Evolutionary conservation across 495 filamentous ascomycete species (phyloP), one percentile per base, ranked within the genome.

Genomic region (Articulospora tetracladia): DNA sequence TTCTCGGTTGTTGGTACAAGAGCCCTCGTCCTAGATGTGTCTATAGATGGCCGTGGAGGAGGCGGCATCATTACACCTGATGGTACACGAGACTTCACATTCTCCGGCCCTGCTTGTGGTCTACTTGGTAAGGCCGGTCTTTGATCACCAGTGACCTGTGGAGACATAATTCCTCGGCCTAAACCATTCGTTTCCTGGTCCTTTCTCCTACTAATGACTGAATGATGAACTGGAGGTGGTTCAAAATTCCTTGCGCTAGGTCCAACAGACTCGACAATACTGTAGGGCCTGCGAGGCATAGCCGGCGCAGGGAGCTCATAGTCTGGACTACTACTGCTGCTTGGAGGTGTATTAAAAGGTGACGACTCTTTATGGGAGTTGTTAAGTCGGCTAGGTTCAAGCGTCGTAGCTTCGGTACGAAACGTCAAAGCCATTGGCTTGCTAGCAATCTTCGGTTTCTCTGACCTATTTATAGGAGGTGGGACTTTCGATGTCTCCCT

Each of bases 341-440:
- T 87, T 15, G 93, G 92, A 12, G 93, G 93, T 28, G 92, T 97
- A 70, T 78, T 93, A 67, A 98, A 97, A 0, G 94, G 93, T 6
- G 94, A 97, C 0, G 88, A 75, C 32, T 75, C 74, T n/a, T 82
- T 80, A 12, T 79, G 80, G 3, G 15, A 24, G 50, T 11, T 34
- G 22, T 15, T 51, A 28, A 63, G 44, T 15, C 63, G 63, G 20
- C 41, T 41, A 39, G 65, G 59, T 44, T 51, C 53, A 3, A 67
- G 48, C 2, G 52, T 63, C n/a, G 69, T 61, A 7, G 57, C 58
- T 47, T 72, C 69, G 27, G 61, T 19, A 36, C 57, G 61, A 17
- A 70, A 69, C 10, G 65, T 59, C 8, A 74, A 63, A 26, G 66
- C 51, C 19, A 72, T 59, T 3, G 77, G 77, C 60, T 79, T 80